A percentile compares a stretch with the other conserved stretches of the same genome.
Evolutionary conservation across 805 yeast species (phyloP).

Genomic region (Clavispora santaluciae): DNA sequence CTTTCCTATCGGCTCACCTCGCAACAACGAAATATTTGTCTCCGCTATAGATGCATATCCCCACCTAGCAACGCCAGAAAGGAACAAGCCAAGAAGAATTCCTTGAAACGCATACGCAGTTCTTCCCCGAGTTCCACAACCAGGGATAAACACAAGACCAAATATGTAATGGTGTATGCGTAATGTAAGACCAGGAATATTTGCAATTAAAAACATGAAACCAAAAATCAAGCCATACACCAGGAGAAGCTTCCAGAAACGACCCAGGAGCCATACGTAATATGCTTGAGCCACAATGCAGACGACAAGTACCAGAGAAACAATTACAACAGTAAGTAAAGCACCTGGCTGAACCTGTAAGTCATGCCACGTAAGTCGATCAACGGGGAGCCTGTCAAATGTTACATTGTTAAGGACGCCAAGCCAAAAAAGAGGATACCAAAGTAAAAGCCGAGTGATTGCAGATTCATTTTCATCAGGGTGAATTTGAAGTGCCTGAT

Average conservation of each 20-base stretch:
- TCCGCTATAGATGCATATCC: slow-evolving; percentile 88
- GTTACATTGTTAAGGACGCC: slow-evolving; percentile 84
- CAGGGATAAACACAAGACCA: slow-evolving; percentile 75
- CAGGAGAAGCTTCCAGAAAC: slow-evolving; percentile 53
- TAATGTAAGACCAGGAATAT: slow-evolving; percentile 63
- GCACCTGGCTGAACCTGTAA: slow-evolving; percentile 76
- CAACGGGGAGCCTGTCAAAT: slow-evolving; percentile 84
- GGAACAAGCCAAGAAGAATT: slow-evolving; percentile 68
- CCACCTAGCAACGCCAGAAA: slow-evolving; percentile 90
- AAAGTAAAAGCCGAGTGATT: slow-evolving; percentile 43
- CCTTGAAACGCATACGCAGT: slow-evolving; percentile 80
- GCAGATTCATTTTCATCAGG: slow-evolving; percentile 23
- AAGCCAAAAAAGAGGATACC: slow-evolving; percentile 82
- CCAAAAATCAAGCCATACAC: slow-evolving; percentile 51
- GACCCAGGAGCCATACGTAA: slow-evolving; percentile 73
- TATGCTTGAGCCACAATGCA: slow-evolving; percentile 73
- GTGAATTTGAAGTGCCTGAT: background rate
- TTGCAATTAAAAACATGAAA: slow-evolving; percentile 19
- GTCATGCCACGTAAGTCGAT: slow-evolving; percentile 70
- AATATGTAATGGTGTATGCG: slow-evolving; percentile 77
- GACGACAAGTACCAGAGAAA: slow-evolving; percentile 39
- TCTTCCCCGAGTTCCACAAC: slow-evolving; percentile 70
- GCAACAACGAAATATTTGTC: slow-evolving; percentile 56
- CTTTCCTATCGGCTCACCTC: slow-evolving; percentile 69
- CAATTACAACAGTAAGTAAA: slow-evolving; percentile 51